Percentiles rank a stretch among this genome's conserved stretches.
Conservation (phyloP, 164 flowering plant species). For the Taxillus chinensis region DNA sequence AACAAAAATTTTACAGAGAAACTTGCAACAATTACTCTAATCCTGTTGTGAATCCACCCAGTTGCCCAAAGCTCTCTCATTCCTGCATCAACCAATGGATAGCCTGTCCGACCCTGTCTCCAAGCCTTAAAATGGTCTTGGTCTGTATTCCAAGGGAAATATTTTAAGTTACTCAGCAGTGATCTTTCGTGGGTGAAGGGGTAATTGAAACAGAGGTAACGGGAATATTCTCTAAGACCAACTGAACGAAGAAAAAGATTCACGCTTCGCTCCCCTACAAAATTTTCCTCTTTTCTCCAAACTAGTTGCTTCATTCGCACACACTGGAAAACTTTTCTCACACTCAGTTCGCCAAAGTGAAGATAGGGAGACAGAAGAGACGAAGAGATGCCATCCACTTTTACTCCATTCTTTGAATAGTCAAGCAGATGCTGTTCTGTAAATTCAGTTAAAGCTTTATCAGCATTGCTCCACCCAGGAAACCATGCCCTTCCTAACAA, state of each 20-base stretch:
- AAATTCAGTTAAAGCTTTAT: conserved; percentile 55
- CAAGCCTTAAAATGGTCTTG: conserved; percentile 61
- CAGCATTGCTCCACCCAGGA: conserved; percentile 91
- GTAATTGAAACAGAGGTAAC: conserved; percentile 85
- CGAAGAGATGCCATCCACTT: conserved; percentile 48
- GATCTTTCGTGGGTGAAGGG: conserved; percentile 85
- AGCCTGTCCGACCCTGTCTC: conserved; percentile 92
- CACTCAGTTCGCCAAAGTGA: conserved; percentile 83
- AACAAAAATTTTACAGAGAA: conserved; percentile 74
- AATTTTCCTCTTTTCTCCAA: conserved; percentile 53
- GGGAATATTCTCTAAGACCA: conserved; percentile 83
- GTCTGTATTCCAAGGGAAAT: conserved; percentile 67
- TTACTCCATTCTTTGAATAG: conserved; percentile 50
- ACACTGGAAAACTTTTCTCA: conserved; percentile 57
- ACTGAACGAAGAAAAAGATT: conserved; percentile 56
- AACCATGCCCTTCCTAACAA: conserved; percentile 79
- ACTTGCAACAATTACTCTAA: conserved; percentile 76
- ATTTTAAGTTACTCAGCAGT: conserved; percentile 46
- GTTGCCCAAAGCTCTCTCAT: conserved; percentile 99
- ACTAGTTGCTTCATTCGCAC: conserved; percentile 57
- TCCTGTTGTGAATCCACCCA: conserved; percentile 83
- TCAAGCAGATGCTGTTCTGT: conserved; percentile 40
- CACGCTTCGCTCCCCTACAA: conserved; percentile 47
- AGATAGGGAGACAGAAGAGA: conserved; percentile 83
- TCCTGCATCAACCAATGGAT: conserved; percentile 91